Evolutionary conservation across 2,329 filamentous ascomycete genomes (phyloP), one percentile per base, ranked within the genome.

Genomic region (Colletotrichum agaves): DNA sequence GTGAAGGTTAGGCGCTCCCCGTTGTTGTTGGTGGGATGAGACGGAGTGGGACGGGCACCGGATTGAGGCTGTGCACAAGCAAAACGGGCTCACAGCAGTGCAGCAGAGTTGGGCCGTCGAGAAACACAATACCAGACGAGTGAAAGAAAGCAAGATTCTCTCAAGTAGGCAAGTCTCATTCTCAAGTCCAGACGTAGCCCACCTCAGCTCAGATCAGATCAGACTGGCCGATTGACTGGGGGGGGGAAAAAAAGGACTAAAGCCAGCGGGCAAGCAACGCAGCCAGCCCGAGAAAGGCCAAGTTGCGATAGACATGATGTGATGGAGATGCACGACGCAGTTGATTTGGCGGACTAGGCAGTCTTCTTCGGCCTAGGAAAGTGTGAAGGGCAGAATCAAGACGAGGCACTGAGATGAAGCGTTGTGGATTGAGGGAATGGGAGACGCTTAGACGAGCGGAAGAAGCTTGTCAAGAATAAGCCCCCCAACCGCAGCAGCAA

Each of bases 21-120:
- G n/a, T n/a, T n/a, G 52, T 56, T n/a, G 43, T 47, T 62, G 57
- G 62, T 61, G 57, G 63, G 58, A 55, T 62, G 41, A 56, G 35
- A 66, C 58, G 58, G 59, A 27, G 52, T 35, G 52, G 44, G 52
- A 53, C 63, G 60, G 59, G 37, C 60, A 57, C 60, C 46, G 37
- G 19, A 52, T 67, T 56, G 63, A 56, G 63, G 63, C 63, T 63
- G 63, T 67, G 63, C 63, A 67, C 63, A 67, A 35, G 35, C 44
- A 63, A 58, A 63, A 49, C 44, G 35, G 47, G 6, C 27, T 27
- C 27, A 27, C 6, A 27, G 27, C 27, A 27, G 27, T 27, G 27
- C 6, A 27, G 27, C 27, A 13, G 11, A 37, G 13, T 37, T 37
- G 35, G 35, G 13, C 35, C 13, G 35, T 13, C 35, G 35, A 37